These are phyloP conservation scores for Termitomyces eurrhizus DNA, from an alignment of 768 basidiomycete genomes.

Conservation along the genomic window DNA sequence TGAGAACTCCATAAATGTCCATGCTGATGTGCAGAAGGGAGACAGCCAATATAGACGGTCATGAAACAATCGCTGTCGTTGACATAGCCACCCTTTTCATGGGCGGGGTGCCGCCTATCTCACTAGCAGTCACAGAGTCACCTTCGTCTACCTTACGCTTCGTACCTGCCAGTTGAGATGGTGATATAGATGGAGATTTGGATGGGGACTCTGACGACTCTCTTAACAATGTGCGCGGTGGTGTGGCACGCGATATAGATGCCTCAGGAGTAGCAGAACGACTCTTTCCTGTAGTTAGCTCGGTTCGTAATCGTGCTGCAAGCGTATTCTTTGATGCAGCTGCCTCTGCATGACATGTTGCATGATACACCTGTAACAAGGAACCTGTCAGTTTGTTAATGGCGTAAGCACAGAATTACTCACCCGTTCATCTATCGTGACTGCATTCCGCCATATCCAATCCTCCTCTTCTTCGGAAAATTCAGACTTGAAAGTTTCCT, in stretches of 20 bases:
- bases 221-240: slow-evolving; percentile 32
- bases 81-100: slow-evolving; percentile 63
- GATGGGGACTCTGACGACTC: slow-evolving; percentile 23
- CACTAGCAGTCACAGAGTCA: slow-evolving; percentile 34
- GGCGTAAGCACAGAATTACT: slow-evolving; percentile 20
- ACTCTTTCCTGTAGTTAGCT: slow-evolving; percentile 58
- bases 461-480: slow-evolving; percentile 95
- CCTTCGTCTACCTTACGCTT: slow-evolving; percentile 76
- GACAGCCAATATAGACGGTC: not conserved
- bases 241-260: slow-evolving; percentile 31
- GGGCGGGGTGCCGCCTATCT: slow-evolving; percentile 54
- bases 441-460: slow-evolving; percentile 95
- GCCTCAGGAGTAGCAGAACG: slow-evolving; percentile 77
- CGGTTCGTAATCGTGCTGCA: slow-evolving; percentile 64
- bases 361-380: slow-evolving; percentile 75
- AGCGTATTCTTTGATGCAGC: slow-evolving; percentile 57
- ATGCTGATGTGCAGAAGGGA: slow-evolving; percentile 2
- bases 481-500: slow-evolving; percentile 87
- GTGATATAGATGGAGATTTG: slow-evolving; percentile 42
- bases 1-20: slow-evolving; percentile 13
- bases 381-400: not conserved
- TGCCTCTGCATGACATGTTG: slow-evolving; percentile 90
- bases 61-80: slow-evolving; percentile 17
- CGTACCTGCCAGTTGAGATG: slow-evolving; percentile 48
- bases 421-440: slow-evolving; percentile 80